Base-by-base conservation (phyloP, 805 yeast species). In the Sporopachydermia quercuum region DNA sequence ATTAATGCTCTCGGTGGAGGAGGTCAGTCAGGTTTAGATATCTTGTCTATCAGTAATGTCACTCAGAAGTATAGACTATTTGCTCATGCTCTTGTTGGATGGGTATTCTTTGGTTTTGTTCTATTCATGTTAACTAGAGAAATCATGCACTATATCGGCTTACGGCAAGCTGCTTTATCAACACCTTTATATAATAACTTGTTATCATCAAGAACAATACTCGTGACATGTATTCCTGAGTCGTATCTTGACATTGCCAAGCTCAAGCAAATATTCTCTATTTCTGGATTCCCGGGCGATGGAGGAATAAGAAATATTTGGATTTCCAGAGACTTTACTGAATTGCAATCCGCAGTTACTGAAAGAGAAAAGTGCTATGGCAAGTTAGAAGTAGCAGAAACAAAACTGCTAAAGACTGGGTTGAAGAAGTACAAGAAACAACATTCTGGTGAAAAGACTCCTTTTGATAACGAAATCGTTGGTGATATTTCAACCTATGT, bases 161-260 rank as follows among this genome's bases (percentile, higher is more conserved):
- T 84, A 49, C 72, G 93, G 48, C 74, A 75, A 50, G 87, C 86
- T 5, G 82, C 76, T 2, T 62, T 85, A 42, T 69, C 96, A 1
- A 72, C 94, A 5, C 94, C 95, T 15, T 16, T 36, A n/a, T 84
- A 84, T 55, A 81, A 93, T 35, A 67, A 70, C 43, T 76, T 74
- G 48, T 57, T 82, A 30, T 70, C 89, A 13, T 78, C 89, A 8
- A 74, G 94, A 55, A 80, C 89, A 2, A 84, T 89, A 1, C 65
- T 89, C 39, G 76, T 87, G 57, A 94, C 82, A 59, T 72, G 82
- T 5, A 89, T 86, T 4, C 91, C 96, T 6, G 73, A 77, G 42
- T 71, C 76, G 42, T 73, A 74, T 50, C 62, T 84, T 42, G 76
- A 75, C 53, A 93, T 80, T 53, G 65, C 68, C 41, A 85, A 82